Conservation (phyloP, 106 monocot genomes). For the Vanilla planifolia region DNA sequence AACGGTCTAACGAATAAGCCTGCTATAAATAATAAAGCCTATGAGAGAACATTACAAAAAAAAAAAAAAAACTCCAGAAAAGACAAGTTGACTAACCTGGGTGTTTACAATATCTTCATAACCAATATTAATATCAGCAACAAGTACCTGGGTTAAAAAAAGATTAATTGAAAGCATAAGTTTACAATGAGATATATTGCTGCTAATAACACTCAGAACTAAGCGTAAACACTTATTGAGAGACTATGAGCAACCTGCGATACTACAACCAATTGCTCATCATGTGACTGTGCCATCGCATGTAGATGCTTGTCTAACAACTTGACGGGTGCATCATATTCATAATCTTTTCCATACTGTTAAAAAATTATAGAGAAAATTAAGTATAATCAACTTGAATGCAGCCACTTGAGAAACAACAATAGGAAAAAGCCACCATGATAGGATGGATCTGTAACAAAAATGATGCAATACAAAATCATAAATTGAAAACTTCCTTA, state of each 20-base stretch:
- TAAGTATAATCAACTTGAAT: not conserved
- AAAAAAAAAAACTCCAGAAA: not conserved
- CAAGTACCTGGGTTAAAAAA: conserved; percentile 63
- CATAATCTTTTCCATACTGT: conserved; percentile 98
- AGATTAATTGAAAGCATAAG: not conserved
- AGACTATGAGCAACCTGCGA: conserved; percentile 66
- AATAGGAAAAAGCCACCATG: too few species aligned
- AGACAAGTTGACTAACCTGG: conserved; percentile 44
- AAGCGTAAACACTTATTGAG: too few species aligned
- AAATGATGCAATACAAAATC: too few species aligned
- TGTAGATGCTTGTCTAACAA: conserved; percentile 94
- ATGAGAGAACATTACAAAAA: not conserved
- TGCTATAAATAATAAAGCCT: not conserved
- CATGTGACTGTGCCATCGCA: conserved; percentile 82
- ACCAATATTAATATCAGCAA: conserved; percentile 95
- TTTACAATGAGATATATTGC: too few species aligned
- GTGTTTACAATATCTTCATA: conserved; percentile 99
- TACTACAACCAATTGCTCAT: conserved; percentile 93
- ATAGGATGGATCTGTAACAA: too few species aligned
- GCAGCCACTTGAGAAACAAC: not conserved
- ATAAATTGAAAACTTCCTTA: too few species aligned
- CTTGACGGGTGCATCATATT: conserved; percentile 95
- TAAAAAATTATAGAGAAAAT: conserved; percentile 13
- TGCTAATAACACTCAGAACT: too few species aligned
- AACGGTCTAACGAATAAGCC: too few species aligned